A percentile compares a stretch with the other conserved stretches of the same genome.
Evolutionary conservation across 768 basidiomycete species (phyloP).

Genomic region (Lentinus tigrinus): DNA sequence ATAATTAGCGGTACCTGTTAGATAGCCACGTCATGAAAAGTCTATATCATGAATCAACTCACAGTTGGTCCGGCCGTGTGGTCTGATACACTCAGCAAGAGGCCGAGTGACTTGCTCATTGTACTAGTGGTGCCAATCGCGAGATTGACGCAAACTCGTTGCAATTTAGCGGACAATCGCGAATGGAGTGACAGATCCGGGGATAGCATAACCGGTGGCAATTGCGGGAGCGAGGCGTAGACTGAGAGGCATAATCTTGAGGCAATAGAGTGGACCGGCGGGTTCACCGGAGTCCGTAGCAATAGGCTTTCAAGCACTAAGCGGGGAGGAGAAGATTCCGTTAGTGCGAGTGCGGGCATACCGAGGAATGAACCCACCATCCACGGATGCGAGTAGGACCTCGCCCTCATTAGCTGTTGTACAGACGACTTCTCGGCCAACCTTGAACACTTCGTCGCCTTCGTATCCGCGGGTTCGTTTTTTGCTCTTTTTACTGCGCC

Average conservation of each 20-base stretch:
- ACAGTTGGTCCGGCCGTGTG: conserved; percentile 26
- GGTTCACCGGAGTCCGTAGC: conserved; percentile 48
- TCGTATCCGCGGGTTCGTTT: conserved; percentile 72
- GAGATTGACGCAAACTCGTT: conserved; percentile 46
- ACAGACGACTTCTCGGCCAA: conserved; percentile 46
- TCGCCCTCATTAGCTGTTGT: conserved; percentile 50
- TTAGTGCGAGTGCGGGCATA: conserved; percentile 2
- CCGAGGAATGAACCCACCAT: conserved; percentile 44
- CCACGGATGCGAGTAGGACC: conserved; percentile 50
- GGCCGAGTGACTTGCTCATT: conserved; percentile 60
- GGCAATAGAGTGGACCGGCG: conserved; percentile 56
- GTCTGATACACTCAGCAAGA: conserved; percentile 42
- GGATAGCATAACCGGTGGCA: conserved; percentile 55
- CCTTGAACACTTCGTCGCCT: conserved; percentile 69
- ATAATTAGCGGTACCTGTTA: background rate
- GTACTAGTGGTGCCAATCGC: conserved; percentile 53
- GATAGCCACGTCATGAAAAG: background rate
- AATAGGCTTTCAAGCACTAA: conserved; percentile 53
- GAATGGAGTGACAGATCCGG: conserved; percentile 48
- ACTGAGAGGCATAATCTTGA: conserved; percentile 58
- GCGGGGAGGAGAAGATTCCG: background rate
- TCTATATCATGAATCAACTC: conserved; percentile 14
- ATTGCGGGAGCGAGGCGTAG: conserved; percentile 53
- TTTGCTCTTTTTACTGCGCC: conserved; percentile 54
- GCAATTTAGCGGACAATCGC: conserved; percentile 45